Conservation (phyloP, 2,329 filamentous ascomycete species). For the Cyphellophora attinorum region DNA sequence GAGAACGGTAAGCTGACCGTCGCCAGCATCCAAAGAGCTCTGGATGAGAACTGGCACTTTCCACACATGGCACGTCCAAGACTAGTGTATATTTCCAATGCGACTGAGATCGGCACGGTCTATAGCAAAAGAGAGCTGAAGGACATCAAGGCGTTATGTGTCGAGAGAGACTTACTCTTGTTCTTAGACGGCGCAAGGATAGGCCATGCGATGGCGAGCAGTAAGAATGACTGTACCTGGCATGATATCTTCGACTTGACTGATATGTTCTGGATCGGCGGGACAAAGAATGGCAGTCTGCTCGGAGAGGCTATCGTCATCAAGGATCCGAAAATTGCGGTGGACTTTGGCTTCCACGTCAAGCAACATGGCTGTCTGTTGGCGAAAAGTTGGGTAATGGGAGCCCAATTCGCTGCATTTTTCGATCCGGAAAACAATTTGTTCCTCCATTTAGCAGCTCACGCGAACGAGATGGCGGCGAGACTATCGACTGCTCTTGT, state of each 20-base stretch:
- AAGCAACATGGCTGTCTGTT: slow-evolving; percentile 44
- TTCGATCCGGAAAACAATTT: slow-evolving; percentile 31
- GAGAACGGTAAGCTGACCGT: slow-evolving; percentile 40
- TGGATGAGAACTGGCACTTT: slow-evolving; percentile 41
- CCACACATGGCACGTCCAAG: slow-evolving; percentile 44
- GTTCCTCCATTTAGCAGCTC: slow-evolving; percentile 37
- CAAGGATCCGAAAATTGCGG: slow-evolving; percentile 30
- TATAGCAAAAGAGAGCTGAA: slow-evolving; percentile 35
- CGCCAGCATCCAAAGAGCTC: slow-evolving; percentile 29
- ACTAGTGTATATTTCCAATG: slow-evolving; percentile 44
- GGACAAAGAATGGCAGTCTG: slow-evolving; percentile 43
- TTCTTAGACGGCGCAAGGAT: too few species aligned
- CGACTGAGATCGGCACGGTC: slow-evolving; percentile 41
- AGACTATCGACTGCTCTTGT: slow-evolving; percentile 35
- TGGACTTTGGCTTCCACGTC: slow-evolving; percentile 42
- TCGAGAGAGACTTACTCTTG: slow-evolving; percentile 31
- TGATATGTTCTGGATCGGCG: slow-evolving; percentile 47
- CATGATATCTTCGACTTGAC: slow-evolving; percentile 37
- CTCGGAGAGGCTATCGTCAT: slow-evolving; percentile 44
- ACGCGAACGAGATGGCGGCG: slow-evolving; percentile 37
- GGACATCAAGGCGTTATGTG: slow-evolving; percentile 35
- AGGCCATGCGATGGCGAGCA: too few species aligned
- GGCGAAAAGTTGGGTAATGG: slow-evolving; percentile 41
- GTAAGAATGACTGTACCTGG: slow-evolving; percentile 34
- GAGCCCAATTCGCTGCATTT: slow-evolving; percentile 41